phyloP scores from a whole-genome alignment of 108 stramenopile species.

The Skeletonema menzelii region DNA sequence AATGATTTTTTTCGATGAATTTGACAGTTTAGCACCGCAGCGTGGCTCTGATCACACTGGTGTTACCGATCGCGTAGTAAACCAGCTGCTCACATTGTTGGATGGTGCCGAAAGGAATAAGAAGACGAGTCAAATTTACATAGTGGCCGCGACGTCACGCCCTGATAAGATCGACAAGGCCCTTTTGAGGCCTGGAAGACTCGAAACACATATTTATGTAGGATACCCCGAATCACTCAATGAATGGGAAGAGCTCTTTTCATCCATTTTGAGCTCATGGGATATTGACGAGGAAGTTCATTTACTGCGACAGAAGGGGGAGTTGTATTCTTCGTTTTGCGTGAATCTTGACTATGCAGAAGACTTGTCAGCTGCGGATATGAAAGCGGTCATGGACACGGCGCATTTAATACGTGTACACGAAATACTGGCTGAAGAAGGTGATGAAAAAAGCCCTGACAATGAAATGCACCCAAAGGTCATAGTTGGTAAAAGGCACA shows the following conservation, averaged over 20 bases:
- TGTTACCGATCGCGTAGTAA: conserved; percentile 98
- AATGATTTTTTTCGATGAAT: conserved; percentile 95
- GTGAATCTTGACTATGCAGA: conserved; percentile 21
- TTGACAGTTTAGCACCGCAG: conserved; percentile 93
- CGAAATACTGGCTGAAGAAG: conserved; percentile 26
- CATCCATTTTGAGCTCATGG: conserved; percentile 51
- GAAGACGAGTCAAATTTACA: conserved; percentile 70
- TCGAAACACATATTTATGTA: conserved; percentile 91
- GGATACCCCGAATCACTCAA: conserved; percentile 59
- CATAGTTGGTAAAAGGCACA: conserved; percentile 25
- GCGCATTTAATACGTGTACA: conserved; percentile 81
- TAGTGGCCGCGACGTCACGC: conserved; percentile 91
- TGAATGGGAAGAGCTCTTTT: conserved; percentile 72
- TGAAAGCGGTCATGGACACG: conserved; percentile 76
- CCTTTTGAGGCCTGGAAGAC: conserved; percentile 90
- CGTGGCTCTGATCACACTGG: conserved; percentile 96
- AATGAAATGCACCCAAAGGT: not conserved
- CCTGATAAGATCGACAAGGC: conserved; percentile 97
- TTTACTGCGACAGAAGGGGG: conserved; percentile 14
- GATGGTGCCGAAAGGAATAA: conserved; percentile 74
- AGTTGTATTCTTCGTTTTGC: conserved; percentile 23
- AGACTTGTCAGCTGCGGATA: conserved; percentile 75
- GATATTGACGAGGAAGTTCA: conserved; percentile 47
- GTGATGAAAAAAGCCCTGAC: not conserved
- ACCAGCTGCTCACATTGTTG: conserved; percentile 96